A percentile compares a stretch with the other conserved stretches of the same genome.
Evolutionary conservation across 257 asterid genomes (phyloP).

Genomic region (Fraxinus anomala): DNA sequence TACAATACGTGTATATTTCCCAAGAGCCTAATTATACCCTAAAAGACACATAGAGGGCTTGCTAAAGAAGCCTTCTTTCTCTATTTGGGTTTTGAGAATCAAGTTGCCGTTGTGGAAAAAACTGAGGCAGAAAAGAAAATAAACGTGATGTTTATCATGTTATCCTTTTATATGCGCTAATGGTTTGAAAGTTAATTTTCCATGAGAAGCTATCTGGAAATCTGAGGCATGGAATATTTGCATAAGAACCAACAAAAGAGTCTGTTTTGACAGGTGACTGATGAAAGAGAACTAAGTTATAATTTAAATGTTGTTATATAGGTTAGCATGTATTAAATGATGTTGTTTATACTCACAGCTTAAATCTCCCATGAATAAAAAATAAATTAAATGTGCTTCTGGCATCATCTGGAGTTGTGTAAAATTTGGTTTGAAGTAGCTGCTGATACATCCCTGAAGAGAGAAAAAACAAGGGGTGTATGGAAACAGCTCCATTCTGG

Average conservation of each 20-base stretch:
- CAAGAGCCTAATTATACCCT: background rate
- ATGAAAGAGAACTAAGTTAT: conserved; percentile 9
- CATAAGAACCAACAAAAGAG: background rate
- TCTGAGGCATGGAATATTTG: background rate
- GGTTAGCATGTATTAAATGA: background rate
- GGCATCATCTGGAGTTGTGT: background rate
- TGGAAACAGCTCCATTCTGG: background rate
- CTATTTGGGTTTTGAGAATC: too few species aligned
- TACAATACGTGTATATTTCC: background rate
- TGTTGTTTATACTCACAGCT: background rate
- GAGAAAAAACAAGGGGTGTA: background rate
- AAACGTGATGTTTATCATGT: too few species aligned
- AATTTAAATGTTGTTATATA: background rate
- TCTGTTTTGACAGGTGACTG: conserved; percentile 19
- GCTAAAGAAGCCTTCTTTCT: background rate
- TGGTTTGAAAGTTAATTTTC: too few species aligned
- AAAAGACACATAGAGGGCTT: background rate
- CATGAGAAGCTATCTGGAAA: background rate
- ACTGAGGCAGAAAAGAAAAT: too few species aligned
- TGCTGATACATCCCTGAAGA: background rate
- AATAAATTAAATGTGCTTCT: background rate
- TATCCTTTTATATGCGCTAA: too few species aligned
- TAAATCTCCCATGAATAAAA: background rate
- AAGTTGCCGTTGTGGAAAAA: too few species aligned
- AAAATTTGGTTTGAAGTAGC: background rate